phyloP scores from a whole-genome alignment of 352 stramenopile species.

The Elongisporangium prolatum region DNA sequence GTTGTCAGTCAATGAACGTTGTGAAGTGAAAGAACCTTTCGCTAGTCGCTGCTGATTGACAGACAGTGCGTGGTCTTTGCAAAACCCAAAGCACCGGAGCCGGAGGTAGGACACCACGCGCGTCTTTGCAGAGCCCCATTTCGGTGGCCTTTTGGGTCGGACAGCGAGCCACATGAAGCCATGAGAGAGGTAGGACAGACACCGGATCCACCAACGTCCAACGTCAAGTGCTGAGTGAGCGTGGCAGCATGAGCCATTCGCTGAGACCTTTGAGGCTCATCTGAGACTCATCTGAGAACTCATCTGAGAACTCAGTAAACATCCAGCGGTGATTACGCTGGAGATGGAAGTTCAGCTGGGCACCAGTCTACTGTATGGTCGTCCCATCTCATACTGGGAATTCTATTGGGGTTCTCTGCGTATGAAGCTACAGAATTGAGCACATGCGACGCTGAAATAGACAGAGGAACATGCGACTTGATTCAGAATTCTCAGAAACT shows the following conservation, averaged over 20 bases:
- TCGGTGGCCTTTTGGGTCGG: background rate
- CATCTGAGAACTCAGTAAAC: background rate
- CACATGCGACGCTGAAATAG: no score
- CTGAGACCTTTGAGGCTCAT: no score
- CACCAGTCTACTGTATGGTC: background rate
- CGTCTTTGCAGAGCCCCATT: background rate
- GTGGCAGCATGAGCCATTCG: no score
- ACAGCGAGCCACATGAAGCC: background rate
- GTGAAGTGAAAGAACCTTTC: background rate
- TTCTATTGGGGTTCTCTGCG: no score
- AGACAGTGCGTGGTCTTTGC: background rate
- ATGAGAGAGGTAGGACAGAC: background rate
- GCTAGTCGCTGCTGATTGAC: background rate
- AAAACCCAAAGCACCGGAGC: background rate
- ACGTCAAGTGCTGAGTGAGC: no score
- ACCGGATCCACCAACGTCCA: no score
- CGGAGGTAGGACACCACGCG: background rate
- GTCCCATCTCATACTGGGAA: no score
- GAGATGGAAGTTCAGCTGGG: background rate
- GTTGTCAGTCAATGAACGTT: background rate
- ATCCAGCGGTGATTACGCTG: background rate
- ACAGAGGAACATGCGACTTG: background rate
- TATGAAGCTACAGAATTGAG: no score
- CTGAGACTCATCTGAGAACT: no score
- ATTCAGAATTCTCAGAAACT: background rate